Conservation (phyloP, 1,139 yeast species). For the Suhomyces guaymorum region DNA sequence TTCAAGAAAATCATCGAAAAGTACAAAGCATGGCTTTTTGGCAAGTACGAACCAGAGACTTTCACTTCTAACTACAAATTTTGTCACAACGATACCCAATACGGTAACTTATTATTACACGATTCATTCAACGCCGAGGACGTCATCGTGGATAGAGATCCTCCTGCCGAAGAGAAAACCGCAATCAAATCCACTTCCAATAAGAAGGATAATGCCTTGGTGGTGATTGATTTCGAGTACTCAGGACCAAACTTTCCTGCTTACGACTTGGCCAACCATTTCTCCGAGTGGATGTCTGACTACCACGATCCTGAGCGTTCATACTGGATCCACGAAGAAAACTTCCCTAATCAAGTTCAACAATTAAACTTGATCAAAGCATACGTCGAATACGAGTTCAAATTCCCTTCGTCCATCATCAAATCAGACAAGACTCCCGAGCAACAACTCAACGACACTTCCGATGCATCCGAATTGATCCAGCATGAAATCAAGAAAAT, state of each 20-base stretch:
- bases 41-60: conserved; percentile 48
- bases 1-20: conserved; percentile 49
- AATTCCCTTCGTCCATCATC: conserved; percentile 38
- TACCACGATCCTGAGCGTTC: conserved; percentile 70
- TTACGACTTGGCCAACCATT: conserved; percentile 85
- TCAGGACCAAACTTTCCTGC: conserved; percentile 94
- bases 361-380: conserved; percentile 71
- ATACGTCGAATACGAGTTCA: conserved; percentile 61
- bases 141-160: conserved; percentile 29
- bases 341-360: conserved; percentile 68
- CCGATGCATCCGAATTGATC: conserved; percentile 28
- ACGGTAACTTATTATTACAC: conserved; percentile 76
- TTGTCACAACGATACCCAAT: conserved; percentile 95
- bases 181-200: conserved; percentile 28
- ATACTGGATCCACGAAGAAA: conserved; percentile 53
- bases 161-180: conserved; percentile 22
- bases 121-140: conserved; percentile 37
- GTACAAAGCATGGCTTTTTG: conserved; percentile 65
- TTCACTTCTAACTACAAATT: conserved; percentile 60
- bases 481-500: conserved; percentile 59
- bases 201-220: conserved; percentile 67
- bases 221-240: conserved; percentile 94
- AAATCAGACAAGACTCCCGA: conserved; percentile 18
- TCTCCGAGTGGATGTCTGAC: conserved; percentile 95
- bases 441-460: conserved; percentile 17